These are phyloP conservation scores for Phytophthora uliginosa DNA, from an alignment of 352 stramenopile genomes.

Conservation along the genomic window DNA sequence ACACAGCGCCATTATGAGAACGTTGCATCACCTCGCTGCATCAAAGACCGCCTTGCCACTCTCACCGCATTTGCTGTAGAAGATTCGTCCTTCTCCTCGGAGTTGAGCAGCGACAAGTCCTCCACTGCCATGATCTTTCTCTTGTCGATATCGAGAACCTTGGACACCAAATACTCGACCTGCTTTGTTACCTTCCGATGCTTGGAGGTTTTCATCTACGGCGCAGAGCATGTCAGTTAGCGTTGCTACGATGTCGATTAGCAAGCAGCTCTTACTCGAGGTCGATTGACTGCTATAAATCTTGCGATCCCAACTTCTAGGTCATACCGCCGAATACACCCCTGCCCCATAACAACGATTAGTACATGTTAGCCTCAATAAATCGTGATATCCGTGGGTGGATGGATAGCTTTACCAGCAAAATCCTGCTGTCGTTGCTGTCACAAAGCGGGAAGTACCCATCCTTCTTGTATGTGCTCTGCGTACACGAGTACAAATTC, in stretches of 20 bases:
- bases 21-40: background rate
- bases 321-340: constrained; percentile 76
- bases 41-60: background rate
- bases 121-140: constrained; percentile 71
- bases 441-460: constrained; percentile 87
- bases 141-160: constrained; percentile 78
- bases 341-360: constrained; percentile 36
- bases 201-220: constrained; percentile 64
- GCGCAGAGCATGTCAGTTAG: background rate
- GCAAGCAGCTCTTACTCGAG: constrained; percentile 45
- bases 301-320: constrained; percentile 81
- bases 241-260: background rate
- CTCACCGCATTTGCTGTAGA: constrained; percentile 58
- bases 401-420: constrained; percentile 51
- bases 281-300: constrained; percentile 74
- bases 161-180: constrained; percentile 74
- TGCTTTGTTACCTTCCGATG: constrained; percentile 61
- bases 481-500: background rate
- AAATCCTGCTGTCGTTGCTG: constrained; percentile 47
- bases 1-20: background rate
- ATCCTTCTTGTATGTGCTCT: constrained; percentile 76
- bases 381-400: background rate
- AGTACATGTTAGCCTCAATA: background rate
- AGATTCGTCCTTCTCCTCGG: constrained; percentile 65
- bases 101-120: constrained; percentile 78